These are phyloP conservation scores for Candida stauntonica DNA, from an alignment of 805 yeast species.

Conservation along the genomic window DNA sequence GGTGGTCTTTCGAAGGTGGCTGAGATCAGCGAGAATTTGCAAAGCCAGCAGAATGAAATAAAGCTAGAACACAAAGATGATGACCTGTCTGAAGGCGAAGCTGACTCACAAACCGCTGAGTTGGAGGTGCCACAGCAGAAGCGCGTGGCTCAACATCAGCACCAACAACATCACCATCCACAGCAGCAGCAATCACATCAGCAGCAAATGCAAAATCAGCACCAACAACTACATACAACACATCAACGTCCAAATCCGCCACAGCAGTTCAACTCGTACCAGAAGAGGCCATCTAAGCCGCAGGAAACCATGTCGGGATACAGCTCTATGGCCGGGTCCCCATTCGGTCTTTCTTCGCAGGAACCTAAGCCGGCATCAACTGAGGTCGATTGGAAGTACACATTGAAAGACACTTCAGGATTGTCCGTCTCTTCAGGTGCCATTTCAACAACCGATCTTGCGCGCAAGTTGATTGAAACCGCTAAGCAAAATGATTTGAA, in stretches of 20 bases:
- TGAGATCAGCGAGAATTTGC: conserved; percentile 23
- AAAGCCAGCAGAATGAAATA: conserved; percentile 11
- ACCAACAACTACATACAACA: conserved; percentile 1
- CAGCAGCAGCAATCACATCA: conserved; percentile 1
- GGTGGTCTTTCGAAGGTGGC: conserved; percentile 29
- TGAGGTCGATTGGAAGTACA: conserved; percentile 59
- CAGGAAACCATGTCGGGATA: neutral
- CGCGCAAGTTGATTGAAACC: conserved; percentile 51
- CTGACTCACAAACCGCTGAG: neutral
- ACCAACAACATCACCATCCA: conserved; percentile 1
- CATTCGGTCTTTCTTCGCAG: conserved; percentile 7
- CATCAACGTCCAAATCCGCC: neutral
- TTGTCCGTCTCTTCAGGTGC: conserved; percentile 45
- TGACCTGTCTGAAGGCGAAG: neutral
- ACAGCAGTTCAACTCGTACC: neutral
- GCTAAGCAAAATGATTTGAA: conserved; percentile 55
- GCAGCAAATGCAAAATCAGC: conserved; percentile 1
- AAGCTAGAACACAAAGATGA: conserved; percentile 2
- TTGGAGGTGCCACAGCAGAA: neutral
- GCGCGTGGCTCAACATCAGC: neutral
- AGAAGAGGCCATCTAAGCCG: neutral
- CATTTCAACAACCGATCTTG: conserved; percentile 50
- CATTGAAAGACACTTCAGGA: conserved; percentile 43
- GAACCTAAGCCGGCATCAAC: conserved; percentile 27
- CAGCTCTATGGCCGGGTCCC: neutral